Evolutionary conservation across 345 rosid genomes (phyloP).

Genomic region (Gossypium mustelinum): DNA sequence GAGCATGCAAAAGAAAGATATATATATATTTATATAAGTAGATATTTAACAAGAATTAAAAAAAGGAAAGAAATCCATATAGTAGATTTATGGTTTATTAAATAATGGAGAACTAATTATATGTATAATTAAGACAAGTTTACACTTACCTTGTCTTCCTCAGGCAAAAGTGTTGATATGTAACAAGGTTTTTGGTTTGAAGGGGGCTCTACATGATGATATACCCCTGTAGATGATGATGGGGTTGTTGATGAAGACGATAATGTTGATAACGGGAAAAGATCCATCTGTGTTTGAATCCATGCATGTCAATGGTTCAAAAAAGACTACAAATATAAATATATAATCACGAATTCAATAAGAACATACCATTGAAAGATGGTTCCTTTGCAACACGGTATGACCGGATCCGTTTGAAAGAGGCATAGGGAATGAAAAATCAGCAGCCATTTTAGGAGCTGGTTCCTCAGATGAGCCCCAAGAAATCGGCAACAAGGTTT

Average conservation of each 20-base stretch:
- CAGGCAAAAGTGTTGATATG: constrained; percentile 24
- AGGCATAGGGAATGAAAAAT: constrained; percentile 27
- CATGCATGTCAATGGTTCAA: background rate
- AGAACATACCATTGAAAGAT: constrained; percentile 35
- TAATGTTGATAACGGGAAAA: constrained; percentile 17
- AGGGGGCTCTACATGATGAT: constrained; percentile 54
- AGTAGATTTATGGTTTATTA: background rate
- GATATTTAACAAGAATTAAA: background rate
- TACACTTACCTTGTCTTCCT: constrained; percentile 44
- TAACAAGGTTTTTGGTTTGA: constrained; percentile 45
- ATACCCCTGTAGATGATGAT: constrained; percentile 27
- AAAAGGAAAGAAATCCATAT: background rate
- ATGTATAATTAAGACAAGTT: background rate
- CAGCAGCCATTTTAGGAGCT: constrained; percentile 22
- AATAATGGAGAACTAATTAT: background rate
- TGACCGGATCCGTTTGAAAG: constrained; percentile 29
- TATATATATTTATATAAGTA: background rate
- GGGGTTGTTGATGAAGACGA: constrained; percentile 21
- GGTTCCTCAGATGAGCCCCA: constrained; percentile 21
- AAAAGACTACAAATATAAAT: background rate
- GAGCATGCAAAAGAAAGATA: background rate
- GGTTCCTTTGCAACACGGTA: constrained; percentile 30
- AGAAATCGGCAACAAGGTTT: constrained; percentile 21
- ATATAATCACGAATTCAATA: no score
- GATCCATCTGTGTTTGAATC: constrained; percentile 33